These are phyloP conservation scores for Fusarium cyanostomum DNA, from an alignment of 2,329 filamentous ascomycete species.

Conservation along the genomic window DNA sequence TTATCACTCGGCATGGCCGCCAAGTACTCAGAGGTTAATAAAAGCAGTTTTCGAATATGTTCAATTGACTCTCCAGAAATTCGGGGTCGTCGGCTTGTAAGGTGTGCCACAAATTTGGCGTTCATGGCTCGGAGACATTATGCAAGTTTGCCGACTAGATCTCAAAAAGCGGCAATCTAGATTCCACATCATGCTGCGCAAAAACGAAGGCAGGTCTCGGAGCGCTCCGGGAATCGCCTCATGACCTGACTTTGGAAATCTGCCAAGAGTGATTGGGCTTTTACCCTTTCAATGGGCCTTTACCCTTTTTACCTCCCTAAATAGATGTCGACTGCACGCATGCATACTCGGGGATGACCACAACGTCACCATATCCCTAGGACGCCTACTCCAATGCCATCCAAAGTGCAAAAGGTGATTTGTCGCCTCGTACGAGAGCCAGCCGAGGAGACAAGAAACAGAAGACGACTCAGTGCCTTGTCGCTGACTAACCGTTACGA, in stretches of 20 bases:
- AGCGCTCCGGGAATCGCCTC: constrained; percentile 22
- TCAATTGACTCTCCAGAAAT: background rate
- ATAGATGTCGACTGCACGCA: background rate
- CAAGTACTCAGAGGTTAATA: background rate
- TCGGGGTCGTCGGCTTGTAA: constrained; percentile 1
- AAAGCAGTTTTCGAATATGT: background rate
- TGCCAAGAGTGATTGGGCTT: constrained; percentile 4
- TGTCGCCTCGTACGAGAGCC: background rate
- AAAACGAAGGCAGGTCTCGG: background rate
- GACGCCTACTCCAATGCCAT: background rate
- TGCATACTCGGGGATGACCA: constrained; percentile 3
- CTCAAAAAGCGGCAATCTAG: background rate
- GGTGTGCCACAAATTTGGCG: background rate
- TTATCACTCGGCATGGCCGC: constrained; percentile 18
- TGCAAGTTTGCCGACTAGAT: constrained; percentile 11
- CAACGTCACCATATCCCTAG: background rate
- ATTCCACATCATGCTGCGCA: background rate
- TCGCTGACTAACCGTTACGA: background rate
- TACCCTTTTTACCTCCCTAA: background rate
- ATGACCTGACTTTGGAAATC: constrained; percentile 24
- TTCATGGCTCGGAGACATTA: constrained; percentile 15
- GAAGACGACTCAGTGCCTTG: background rate
- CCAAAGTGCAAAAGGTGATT: background rate
- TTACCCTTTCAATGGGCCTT: too few relatives aligned
- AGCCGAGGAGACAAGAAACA: background rate